These are phyloP conservation scores for Fusarium paranaense DNA, from an alignment of 2,329 filamentous ascomycete genomes.

Conservation along the genomic window DNA sequence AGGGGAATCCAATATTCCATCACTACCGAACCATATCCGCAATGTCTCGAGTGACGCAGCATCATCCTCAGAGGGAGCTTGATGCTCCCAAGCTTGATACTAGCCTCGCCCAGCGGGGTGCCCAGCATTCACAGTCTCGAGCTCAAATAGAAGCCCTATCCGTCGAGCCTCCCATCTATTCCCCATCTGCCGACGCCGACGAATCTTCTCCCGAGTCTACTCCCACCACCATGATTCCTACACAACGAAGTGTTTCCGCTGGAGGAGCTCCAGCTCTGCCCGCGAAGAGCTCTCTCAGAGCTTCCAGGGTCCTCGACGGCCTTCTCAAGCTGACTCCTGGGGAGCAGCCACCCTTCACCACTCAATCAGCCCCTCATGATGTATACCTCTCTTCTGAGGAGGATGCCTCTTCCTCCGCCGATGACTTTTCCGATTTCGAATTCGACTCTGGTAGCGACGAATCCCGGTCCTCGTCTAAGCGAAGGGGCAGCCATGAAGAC, in stretches of 20 bases:
- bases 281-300: constrained; percentile 61
- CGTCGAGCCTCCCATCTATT: constrained; percentile 42
- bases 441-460: constrained; percentile 59
- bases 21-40: constrained; percentile 20
- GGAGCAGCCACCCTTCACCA: constrained; percentile 46
- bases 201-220: constrained; percentile 36
- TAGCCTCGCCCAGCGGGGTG: constrained; percentile 28
- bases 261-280: constrained; percentile 59
- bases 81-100: constrained; percentile 36
- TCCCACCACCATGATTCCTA: constrained; percentile 46
- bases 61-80: constrained; percentile 32
- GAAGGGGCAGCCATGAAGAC: constrained; percentile 62
- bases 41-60: constrained; percentile 44
- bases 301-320: constrained; percentile 55
- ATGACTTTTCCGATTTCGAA: constrained; percentile 69
- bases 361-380: constrained; percentile 64
- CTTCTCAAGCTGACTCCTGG: constrained; percentile 47
- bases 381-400: constrained; percentile 75
- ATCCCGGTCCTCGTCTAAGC: constrained; percentile 35
- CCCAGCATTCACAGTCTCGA: constrained; percentile 28
- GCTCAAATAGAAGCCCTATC: constrained; percentile 44
- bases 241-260: constrained; percentile 36
- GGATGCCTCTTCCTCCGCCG: constrained; percentile 71
- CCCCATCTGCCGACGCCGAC: constrained; percentile 40
- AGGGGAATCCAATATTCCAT: constrained; percentile 38